Conservation (phyloP, 2,329 filamentous ascomycete genomes). For the Tolypocladium inflatum region DNA sequence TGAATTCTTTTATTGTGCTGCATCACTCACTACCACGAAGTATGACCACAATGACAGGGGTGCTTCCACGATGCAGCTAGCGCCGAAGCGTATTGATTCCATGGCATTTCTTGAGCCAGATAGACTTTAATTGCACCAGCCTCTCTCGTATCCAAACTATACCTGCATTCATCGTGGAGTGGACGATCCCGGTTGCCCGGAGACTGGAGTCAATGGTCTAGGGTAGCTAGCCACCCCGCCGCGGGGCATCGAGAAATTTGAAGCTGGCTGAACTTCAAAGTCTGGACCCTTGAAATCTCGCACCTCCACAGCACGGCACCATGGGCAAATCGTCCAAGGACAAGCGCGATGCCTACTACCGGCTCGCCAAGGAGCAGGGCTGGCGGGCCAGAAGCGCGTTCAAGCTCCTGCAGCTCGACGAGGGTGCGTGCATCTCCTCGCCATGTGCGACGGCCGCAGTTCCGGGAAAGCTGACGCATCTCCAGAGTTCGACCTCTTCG, state of each 20-base stretch:
- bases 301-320: conserved; percentile 6
- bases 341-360: conserved; percentile 95
- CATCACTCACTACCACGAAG: too few species aligned
- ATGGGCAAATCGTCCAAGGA: conserved; percentile 99
- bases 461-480: conserved; percentile 19
- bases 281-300: neutral
- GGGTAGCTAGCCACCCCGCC: neutral
- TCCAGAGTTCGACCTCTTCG: conserved; percentile 86
- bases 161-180: too few species aligned
- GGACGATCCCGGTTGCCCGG: too few species aligned
- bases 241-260: neutral
- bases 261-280: neutral
- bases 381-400: conserved; percentile 96
- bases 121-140: too few species aligned
- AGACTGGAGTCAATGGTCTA: neutral
- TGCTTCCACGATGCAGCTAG: neutral
- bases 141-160: too few species aligned
- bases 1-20: neutral
- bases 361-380: conserved; percentile 95
- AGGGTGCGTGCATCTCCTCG: conserved; percentile 33
- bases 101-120: too few species aligned
- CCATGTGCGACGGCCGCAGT: too few species aligned
- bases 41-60: too few species aligned
- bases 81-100: too few species aligned
- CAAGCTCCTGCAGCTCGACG: conserved; percentile 92